Base-by-base conservation (phyloP, 2,329 filamentous ascomycete genomes). In the Moelleriella libera region DNA sequence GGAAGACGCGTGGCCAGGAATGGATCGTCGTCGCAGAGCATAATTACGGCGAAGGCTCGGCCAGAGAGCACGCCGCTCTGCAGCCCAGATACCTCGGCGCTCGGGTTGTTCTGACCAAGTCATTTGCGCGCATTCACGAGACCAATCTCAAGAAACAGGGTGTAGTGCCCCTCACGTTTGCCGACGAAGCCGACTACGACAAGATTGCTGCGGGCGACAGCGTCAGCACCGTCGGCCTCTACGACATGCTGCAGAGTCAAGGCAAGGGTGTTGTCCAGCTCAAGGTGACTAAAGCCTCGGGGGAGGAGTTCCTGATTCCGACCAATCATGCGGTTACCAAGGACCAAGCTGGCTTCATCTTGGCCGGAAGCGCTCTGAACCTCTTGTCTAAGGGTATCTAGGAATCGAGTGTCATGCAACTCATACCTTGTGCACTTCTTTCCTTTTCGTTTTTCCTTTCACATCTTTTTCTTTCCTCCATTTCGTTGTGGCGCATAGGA, bases 81-180 rank as follows among this genome's bases (percentile, higher is more conserved):
- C 88, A 95, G 64, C 89, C 88, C 2, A 76, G 88, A n/a, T 94
- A 89, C 67, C 81, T 95, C 2, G 89, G 88, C 50, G 87, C 85
- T 21, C 77, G 86, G 45, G 74, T 94, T 59, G 88, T 95, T 49
- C 75, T 94, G 14, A 75, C 83, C 48, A 95, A 95, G 71, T 85
- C 78, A 39, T 94, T 95, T 61, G 88, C 88, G 0, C 82, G 88
- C 47, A 95, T 95, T 62, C 88, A 95, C 70, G 88, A 95, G 74
- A 94, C 88, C 31, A 95, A 95, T 64, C 70, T 95, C 55, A 95
- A 95, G 80, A 95, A 95, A 71, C 92, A 98, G 70, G 92, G 92
- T 52, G 85, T 98, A 34, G 88, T 98, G 43, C 92, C 92, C 2
- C 72, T 98, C 57, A 96, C 88, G 0, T 95, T 98, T 60, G 86